phyloP scores from a whole-genome alignment of 495 filamentous ascomycete genomes.

The Penicillium crystallinum region DNA sequence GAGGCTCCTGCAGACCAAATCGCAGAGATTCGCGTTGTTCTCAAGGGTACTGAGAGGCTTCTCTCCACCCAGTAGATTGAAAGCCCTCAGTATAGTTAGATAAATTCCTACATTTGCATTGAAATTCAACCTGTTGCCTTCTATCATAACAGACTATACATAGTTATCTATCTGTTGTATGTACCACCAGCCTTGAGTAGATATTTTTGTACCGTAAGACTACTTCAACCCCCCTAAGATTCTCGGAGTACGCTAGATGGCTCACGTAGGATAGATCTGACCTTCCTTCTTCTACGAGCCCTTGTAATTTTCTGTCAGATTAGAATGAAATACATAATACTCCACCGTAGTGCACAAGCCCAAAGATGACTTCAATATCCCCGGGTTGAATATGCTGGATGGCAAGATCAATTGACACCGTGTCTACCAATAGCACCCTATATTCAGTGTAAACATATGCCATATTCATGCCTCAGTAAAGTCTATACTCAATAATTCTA shows the following conservation, averaged over 20 bases:
- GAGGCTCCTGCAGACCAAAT: neutral
- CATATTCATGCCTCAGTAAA: neutral
- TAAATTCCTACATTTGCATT: no score
- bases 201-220: no score
- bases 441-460: neutral
- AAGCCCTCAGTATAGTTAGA: neutral
- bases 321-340: neutral
- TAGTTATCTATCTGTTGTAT: no score
- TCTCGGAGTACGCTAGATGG: no score
- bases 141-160: no score
- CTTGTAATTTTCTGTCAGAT: no score
- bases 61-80: neutral
- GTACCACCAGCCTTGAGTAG: no score
- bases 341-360: neutral
- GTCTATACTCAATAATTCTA: neutral
- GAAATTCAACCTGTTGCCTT: no score
- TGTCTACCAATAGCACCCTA: neutral
- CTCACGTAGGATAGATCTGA: no score
- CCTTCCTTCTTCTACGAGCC: no score
- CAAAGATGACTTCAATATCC: neutral
- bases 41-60: neutral
- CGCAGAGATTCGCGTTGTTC: neutral
- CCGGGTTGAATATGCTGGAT: neutral
- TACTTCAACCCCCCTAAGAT: no score
- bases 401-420: neutral